Conservation (phyloP, 2,329 filamentous ascomycete species). For the Xylariaceae sp. region DNA sequence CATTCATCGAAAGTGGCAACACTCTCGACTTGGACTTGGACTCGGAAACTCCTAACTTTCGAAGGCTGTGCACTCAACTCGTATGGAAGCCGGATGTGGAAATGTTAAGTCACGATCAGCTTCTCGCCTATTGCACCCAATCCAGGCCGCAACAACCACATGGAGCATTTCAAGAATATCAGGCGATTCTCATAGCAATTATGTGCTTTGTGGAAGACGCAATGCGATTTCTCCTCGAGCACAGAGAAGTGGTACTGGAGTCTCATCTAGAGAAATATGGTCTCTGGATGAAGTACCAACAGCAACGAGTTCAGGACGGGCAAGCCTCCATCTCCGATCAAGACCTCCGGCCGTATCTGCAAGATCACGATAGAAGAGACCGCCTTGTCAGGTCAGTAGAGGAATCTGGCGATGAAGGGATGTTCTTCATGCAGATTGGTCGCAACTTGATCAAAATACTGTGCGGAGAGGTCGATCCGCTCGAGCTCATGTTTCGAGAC, state of each 20-base stretch:
- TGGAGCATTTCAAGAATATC: background rate
- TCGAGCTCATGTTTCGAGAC: slow-evolving; percentile 1
- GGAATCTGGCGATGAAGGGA: background rate
- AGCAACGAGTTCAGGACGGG: background rate
- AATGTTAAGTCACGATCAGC: background rate
- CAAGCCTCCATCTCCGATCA: background rate
- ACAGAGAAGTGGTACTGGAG: background rate
- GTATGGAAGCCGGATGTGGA: background rate
- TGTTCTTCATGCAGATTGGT: slow-evolving; percentile 1
- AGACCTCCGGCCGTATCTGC: background rate
- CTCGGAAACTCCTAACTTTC: background rate
- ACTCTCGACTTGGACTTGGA: background rate
- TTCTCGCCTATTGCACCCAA: background rate
- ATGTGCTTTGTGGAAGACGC: slow-evolving; percentile 2
- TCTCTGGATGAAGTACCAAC: slow-evolving; percentile 4
- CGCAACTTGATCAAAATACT: background rate
- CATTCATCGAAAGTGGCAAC: background rate
- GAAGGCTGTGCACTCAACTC: background rate
- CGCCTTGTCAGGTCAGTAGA: background rate
- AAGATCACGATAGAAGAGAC: background rate
- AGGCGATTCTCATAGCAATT: background rate
- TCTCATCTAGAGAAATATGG: slow-evolving; percentile 1
- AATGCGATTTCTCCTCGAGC: background rate
- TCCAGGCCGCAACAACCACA: background rate
- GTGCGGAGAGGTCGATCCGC: slow-evolving; percentile 2